These are phyloP conservation scores for Syncephalis plumigaleata DNA, from an alignment of 371 early-diverging fungal genomes.

Conservation along the genomic window DNA sequence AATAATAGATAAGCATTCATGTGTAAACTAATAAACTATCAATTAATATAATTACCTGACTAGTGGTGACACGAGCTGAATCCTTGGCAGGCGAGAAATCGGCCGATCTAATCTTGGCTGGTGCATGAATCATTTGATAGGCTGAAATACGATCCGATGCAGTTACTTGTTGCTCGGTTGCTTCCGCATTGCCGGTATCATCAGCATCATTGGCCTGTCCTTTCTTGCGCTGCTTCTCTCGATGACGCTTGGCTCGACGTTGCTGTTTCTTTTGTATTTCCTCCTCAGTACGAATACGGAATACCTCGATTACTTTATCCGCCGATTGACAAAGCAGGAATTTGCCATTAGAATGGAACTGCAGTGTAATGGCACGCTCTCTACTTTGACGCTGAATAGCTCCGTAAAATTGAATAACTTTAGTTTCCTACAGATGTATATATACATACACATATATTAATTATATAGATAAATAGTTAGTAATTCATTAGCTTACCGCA, in stretches of 20 bases:
- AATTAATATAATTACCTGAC: constrained; percentile 2
- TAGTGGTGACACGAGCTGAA: constrained; percentile 27
- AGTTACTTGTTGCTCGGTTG: constrained; percentile 25
- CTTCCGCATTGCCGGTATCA: constrained; percentile 20
- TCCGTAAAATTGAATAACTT: constrained; percentile 53
- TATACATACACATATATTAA: neutral
- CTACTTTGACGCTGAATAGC: constrained; percentile 58
- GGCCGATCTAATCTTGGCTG: constrained; percentile 55
- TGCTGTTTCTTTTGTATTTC: constrained; percentile 66
- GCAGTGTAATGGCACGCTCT: constrained; percentile 57
- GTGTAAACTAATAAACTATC: too few species aligned
- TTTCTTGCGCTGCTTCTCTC: constrained; percentile 48
- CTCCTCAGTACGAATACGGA: constrained; percentile 48
- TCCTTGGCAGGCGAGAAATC: constrained; percentile 43
- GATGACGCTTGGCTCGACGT: constrained; percentile 60
- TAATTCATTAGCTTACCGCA: constrained; percentile 10
- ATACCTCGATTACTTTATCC: constrained; percentile 72
- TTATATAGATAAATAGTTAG: constrained; percentile 7
- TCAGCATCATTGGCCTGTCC: constrained; percentile 13
- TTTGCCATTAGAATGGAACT: constrained; percentile 54
- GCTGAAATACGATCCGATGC: constrained; percentile 49
- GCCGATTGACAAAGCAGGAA: constrained; percentile 61
- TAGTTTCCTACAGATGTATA: constrained; percentile 9
- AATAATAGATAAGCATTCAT: neutral
- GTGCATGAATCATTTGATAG: constrained; percentile 39